Conservation (phyloP, 352 stramenopile species). For the Globisporangium megalacanthum region DNA sequence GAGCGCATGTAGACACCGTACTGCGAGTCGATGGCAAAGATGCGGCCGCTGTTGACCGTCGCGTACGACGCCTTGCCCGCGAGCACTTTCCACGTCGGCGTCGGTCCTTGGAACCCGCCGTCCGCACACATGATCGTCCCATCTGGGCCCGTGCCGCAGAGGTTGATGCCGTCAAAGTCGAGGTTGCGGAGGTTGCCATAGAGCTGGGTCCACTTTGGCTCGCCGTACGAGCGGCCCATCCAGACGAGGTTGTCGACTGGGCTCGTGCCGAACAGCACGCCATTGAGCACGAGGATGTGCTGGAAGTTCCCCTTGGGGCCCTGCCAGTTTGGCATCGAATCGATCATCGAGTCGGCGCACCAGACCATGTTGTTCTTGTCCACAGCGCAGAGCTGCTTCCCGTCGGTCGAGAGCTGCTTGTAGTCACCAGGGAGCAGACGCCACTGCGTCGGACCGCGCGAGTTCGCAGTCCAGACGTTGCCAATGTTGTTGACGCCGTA, state of each 20-base stretch:
- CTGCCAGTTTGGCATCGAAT: slow-evolving; percentile 9
- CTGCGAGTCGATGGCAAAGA: slow-evolving; percentile 12
- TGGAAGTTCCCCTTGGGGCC: not conserved
- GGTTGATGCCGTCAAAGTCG: slow-evolving; percentile 20
- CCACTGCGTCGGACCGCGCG: slow-evolving; percentile 10
- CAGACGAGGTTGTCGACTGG: slow-evolving; percentile 14
- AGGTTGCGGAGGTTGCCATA: slow-evolving; percentile 16
- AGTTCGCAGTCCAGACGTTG: slow-evolving; percentile 14
- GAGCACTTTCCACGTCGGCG: slow-evolving; percentile 7
- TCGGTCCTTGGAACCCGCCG: slow-evolving; percentile 1
- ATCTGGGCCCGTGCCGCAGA: slow-evolving; percentile 16
- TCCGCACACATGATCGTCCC: slow-evolving; percentile 17
- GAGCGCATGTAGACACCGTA: slow-evolving; percentile 7
- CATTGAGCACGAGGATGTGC: slow-evolving; percentile 12
- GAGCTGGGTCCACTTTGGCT: slow-evolving; percentile 20
- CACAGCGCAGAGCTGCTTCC: slow-evolving; percentile 22
- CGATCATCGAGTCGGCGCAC: slow-evolving; percentile 20
- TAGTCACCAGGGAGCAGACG: slow-evolving; percentile 10
- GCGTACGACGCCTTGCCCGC: slow-evolving; percentile 3
- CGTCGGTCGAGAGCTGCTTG: slow-evolving; percentile 22
- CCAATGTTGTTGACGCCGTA: slow-evolving; percentile 15
- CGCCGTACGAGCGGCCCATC: slow-evolving; percentile 12
- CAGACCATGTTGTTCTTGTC: slow-evolving; percentile 16
- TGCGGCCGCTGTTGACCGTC: not conserved
- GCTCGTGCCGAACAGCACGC: slow-evolving; percentile 8